phyloP scores from a whole-genome alignment of 805 yeast species.

The Candida fluviatilis region DNA sequence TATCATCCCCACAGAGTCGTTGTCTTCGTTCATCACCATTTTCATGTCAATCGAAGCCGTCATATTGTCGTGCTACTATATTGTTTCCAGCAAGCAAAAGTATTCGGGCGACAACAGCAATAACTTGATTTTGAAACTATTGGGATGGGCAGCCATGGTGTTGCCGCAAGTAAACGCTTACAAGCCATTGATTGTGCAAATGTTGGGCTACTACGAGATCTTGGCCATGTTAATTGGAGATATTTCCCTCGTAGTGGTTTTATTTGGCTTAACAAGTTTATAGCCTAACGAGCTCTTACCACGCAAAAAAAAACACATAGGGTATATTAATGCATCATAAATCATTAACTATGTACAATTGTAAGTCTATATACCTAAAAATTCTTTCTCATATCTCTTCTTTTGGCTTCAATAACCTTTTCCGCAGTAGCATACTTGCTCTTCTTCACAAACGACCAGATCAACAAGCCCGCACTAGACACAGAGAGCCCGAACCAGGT shows the following conservation, averaged over 20 bases:
- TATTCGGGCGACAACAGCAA: conserved; percentile 21
- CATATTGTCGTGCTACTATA: conserved; percentile 30
- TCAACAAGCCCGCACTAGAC: conserved; percentile 65
- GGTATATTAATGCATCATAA: neutral
- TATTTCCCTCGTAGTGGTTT: conserved; percentile 30
- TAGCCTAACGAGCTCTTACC: conserved; percentile 1
- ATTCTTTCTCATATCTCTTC: conserved; percentile 28
- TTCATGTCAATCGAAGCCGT: conserved; percentile 31
- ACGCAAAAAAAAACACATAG: conserved; percentile 3
- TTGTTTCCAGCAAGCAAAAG: conserved; percentile 21
- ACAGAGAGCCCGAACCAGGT: conserved; percentile 93
- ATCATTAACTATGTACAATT: conserved; percentile 4
- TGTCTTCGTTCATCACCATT: conserved; percentile 18
- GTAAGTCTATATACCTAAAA: neutral
- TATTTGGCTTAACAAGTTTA: conserved; percentile 34
- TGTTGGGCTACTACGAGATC: conserved; percentile 35
- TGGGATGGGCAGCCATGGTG: conserved; percentile 31
- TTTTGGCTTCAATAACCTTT: conserved; percentile 36
- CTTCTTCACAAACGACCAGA: conserved; percentile 27
- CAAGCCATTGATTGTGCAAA: conserved; percentile 23
- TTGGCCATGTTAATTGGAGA: conserved; percentile 34
- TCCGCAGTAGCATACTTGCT: conserved; percentile 33
- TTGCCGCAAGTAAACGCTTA: conserved; percentile 28
- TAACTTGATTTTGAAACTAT: conserved; percentile 21
- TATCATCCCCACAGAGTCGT: conserved; percentile 10